These are phyloP conservation scores for Ophiosphaerella korrae DNA, from an alignment of 2,329 filamentous ascomycete species.

Conservation along the genomic window DNA sequence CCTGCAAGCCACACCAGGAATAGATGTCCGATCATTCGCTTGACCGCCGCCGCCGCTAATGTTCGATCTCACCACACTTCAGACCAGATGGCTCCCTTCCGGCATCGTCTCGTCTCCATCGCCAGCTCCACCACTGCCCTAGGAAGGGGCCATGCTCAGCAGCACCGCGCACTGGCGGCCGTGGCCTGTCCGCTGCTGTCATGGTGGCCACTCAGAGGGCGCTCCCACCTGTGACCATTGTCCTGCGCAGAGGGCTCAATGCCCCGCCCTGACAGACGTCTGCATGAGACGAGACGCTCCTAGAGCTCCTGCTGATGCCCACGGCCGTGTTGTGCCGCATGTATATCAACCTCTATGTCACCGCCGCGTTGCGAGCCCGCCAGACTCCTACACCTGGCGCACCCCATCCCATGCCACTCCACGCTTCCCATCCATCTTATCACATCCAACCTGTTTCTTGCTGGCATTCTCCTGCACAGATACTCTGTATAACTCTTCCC, in stretches of 20 bases:
- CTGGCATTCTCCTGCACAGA: neutral
- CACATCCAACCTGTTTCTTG: too few species aligned
- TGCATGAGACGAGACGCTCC: constrained; percentile 14
- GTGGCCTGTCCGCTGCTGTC: constrained; percentile 24
- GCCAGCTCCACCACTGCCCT: constrained; percentile 18
- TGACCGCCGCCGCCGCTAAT: constrained; percentile 18
- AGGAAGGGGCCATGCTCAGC: constrained; percentile 29
- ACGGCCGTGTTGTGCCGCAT: constrained; percentile 21
- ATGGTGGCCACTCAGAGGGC: constrained; percentile 24
- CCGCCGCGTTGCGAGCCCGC: constrained; percentile 30
- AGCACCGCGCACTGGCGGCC: constrained; percentile 35
- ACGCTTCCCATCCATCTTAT: neutral
- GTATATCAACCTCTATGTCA: constrained; percentile 33
- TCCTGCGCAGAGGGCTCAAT: constrained; percentile 24
- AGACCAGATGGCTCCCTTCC: constrained; percentile 30
- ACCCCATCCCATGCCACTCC: constrained; percentile 9
- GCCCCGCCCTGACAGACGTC: constrained; percentile 27
- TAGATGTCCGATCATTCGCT: constrained; percentile 40
- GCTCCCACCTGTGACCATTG: constrained; percentile 14
- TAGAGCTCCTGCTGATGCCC: constrained; percentile 32
- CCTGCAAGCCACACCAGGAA: constrained; percentile 48
- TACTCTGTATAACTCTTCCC: constrained; percentile 5
- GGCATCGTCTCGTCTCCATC: constrained; percentile 12
- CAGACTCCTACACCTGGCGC: constrained; percentile 9
- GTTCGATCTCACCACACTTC: constrained; percentile 40